These are phyloP conservation scores for Mucor circinelloides DNA, from an alignment of 371 early-diverging fungal genomes.

Conservation along the genomic window DNA sequence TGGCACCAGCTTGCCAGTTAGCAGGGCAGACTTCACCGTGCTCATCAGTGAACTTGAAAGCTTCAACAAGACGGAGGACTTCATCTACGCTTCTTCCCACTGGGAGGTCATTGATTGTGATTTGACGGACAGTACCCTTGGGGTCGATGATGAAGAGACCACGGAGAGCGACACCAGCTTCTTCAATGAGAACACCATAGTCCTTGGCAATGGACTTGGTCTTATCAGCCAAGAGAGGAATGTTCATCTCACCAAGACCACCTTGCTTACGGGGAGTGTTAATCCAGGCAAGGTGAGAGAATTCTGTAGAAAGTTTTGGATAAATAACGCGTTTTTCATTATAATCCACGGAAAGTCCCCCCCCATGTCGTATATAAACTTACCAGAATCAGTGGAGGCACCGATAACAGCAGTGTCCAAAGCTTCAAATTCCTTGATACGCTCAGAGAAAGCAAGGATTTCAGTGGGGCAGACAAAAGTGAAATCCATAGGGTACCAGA, in stretches of 20 bases:
- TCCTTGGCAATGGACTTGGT: slow-evolving; percentile 69
- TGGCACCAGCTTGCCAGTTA: slow-evolving; percentile 82
- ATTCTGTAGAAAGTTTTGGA: slow-evolving; percentile 28
- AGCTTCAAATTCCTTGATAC: slow-evolving; percentile 66
- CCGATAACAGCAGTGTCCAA: slow-evolving; percentile 58
- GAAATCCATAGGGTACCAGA: slow-evolving; percentile 55
- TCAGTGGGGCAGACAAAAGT: slow-evolving; percentile 76
- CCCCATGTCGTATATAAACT: not conserved
- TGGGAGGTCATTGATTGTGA: slow-evolving; percentile 67
- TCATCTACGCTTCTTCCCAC: slow-evolving; percentile 82
- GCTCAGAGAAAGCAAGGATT: slow-evolving; percentile 69
- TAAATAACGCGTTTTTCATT: not conserved
- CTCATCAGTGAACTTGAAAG: slow-evolving; percentile 76
- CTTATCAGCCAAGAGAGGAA: slow-evolving; percentile 74
- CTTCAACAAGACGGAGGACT: slow-evolving; percentile 77
- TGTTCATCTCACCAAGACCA: slow-evolving; percentile 79
- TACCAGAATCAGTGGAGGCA: slow-evolving; percentile 55
- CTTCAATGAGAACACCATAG: slow-evolving; percentile 75
- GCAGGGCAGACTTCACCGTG: slow-evolving; percentile 82
- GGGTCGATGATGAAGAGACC: slow-evolving; percentile 81
- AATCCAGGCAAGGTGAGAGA: slow-evolving; percentile 68
- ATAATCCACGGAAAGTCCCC: not conserved
- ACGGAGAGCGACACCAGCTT: slow-evolving; percentile 57
- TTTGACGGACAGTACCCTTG: slow-evolving; percentile 58
- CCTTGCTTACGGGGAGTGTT: slow-evolving; percentile 74